Conservation (phyloP, 2,329 filamentous ascomycete genomes). For the Aspergillus sp. region DNA sequence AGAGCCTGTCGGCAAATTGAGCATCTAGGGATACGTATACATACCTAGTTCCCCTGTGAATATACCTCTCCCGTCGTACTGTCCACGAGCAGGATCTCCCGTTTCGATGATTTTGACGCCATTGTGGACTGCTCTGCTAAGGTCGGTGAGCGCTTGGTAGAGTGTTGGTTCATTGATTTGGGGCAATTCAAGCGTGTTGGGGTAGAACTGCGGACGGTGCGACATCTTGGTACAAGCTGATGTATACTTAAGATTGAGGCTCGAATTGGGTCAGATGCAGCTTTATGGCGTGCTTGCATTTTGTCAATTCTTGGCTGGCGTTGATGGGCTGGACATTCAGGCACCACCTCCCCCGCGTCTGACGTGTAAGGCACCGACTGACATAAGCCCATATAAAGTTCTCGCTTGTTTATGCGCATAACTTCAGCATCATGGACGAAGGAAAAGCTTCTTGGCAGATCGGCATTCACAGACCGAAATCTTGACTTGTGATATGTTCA, state of each 20-base stretch:
- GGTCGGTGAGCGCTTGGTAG: not conserved
- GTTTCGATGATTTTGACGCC: constrained; percentile 5
- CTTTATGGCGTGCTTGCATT: not conserved
- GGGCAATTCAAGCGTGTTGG: not conserved
- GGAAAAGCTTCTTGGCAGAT: too few species aligned
- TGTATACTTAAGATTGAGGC: not conserved
- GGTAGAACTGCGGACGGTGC: not conserved
- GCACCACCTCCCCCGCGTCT: not conserved
- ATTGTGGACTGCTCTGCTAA: not conserved
- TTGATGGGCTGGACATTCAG: not conserved
- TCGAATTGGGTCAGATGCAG: not conserved
- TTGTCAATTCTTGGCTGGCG: not conserved
- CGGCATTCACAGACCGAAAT: not conserved
- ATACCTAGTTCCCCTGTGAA: constrained; percentile 7
- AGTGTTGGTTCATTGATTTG: not conserved
- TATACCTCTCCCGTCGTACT: constrained; percentile 3
- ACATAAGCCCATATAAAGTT: not conserved
- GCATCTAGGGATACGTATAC: too few species aligned
- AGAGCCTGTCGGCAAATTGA: not conserved
- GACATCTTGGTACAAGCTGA: not conserved
- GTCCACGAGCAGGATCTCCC: not conserved
- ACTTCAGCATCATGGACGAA: too few species aligned
- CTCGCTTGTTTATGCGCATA: too few species aligned
- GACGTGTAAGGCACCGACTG: not conserved
- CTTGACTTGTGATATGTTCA: not conserved